Conservation (phyloP, 2,329 filamentous ascomycete species). For the Fusarium sp. region DNA sequence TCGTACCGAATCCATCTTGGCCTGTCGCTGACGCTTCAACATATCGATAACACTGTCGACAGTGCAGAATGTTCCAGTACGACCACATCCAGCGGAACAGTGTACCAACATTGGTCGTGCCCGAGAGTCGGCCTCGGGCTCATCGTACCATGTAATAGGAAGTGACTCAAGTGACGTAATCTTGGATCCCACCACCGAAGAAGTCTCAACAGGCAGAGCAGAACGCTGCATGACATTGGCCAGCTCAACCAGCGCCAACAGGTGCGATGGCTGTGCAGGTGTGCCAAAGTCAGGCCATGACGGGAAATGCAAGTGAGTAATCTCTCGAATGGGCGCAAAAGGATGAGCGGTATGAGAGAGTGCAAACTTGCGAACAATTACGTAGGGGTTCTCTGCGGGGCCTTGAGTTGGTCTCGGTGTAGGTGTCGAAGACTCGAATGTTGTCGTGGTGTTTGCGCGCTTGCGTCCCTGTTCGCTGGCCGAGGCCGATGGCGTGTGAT, state of each 20-base stretch:
- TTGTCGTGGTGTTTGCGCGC: conserved; percentile 65
- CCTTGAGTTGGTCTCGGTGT: conserved; percentile 41
- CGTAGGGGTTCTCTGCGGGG: conserved; percentile 72
- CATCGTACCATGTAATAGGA: conserved; percentile 61
- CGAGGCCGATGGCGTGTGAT: conserved; percentile 35
- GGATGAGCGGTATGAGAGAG: conserved; percentile 80
- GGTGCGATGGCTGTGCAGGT: conserved; percentile 85
- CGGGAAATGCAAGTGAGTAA: conserved; percentile 93
- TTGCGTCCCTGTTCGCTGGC: conserved; percentile 56
- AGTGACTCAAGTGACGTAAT: conserved; percentile 42
- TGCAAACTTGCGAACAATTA: conserved; percentile 87
- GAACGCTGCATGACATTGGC: conserved; percentile 78
- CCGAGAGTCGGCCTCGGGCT: conserved; percentile 64
- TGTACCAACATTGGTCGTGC: conserved; percentile 86
- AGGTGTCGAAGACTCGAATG: conserved; percentile 49
- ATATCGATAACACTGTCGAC: conserved; percentile 97
- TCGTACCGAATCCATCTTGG: conserved; percentile 40
- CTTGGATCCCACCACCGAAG: conserved; percentile 48
- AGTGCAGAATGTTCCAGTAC: conserved; percentile 95
- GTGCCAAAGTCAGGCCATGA: conserved; percentile 98
- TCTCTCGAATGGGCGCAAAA: conserved; percentile 87
- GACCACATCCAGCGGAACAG: conserved; percentile 94
- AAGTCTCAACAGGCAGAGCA: conserved; percentile 59
- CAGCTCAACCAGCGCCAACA: conserved; percentile 89
- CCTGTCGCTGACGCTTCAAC: conserved; percentile 82